Evolutionary conservation across 768 basidiomycete species (phyloP), one percentile per base, ranked within the genome.

Genomic region (Pseudohyphozyma bogoriensis): DNA sequence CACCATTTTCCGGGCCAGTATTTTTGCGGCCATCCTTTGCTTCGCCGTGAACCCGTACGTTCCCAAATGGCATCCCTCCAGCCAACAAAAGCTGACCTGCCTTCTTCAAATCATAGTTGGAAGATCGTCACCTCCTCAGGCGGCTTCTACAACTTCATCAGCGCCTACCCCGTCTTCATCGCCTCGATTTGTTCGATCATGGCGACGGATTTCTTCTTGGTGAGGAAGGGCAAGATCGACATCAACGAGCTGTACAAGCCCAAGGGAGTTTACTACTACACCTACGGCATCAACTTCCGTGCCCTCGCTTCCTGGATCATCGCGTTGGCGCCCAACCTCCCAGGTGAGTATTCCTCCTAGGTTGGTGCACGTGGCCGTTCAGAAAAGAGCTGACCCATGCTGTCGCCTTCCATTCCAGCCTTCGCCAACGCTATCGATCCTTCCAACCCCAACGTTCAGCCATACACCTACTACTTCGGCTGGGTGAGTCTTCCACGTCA

Each of bases 1-100:
- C 63, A 68, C 71, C 52, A 73, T 73, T 63, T 58, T 64, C 28
- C 68, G 72, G 26, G 69, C 70, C 2, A 65, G 69, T 35, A 50
- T 71, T 51, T 64, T 73, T 52, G 66, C 68, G 15, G 56, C 69
- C 46, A 61, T 69, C 18, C 40, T 73, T 36, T 69, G 68, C 12
- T 70, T 24, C 8, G 20, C 28, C 4, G 28, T 20, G n/a, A 20
- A 47, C 7, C 46, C 46, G 4, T 29, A 26, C n/a, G n/a, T n/a
- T n/a, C n/a, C n/a, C n/a, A n/a, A n/a, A n/a, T n/a, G n/a, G n/a
- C n/a, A n/a, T n/a, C 39, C 39, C 39, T 11, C 12, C 39, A 11
- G 39, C 39, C n/a, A n/a, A n/a, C n/a, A n/a, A n/a, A n/a, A n/a
- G n/a, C n/a, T n/a, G n/a, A n/a, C n/a, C n/a, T n/a, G n/a, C n/a